A percentile compares a stretch with the other conserved stretches of the same genome.
These are phyloP conservation scores for Ambrosia trifida DNA, from an alignment of 129 eudicot species.

Conservation along the genomic window DNA sequence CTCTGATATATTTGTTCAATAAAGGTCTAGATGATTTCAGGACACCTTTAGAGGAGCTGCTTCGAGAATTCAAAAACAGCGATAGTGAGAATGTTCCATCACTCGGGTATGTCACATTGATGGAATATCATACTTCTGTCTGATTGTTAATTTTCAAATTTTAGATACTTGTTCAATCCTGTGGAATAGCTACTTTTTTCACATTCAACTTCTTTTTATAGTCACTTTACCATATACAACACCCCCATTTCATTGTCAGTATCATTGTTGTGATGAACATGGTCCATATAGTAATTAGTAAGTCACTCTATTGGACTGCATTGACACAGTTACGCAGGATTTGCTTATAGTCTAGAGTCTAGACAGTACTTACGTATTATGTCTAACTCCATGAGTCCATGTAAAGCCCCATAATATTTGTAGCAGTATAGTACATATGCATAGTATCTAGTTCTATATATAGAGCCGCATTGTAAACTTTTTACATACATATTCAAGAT, in stretches of 20 bases:
- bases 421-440: no score
- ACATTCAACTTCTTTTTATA: no score
- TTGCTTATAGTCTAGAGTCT: no score
- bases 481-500: background rate
- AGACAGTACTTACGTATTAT: no score
- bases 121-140: conserved; percentile 6
- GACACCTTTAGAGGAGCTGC: conserved; percentile 94
- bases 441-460: no score
- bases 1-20: conserved; percentile 88
- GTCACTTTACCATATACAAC: no score
- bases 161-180: conserved; percentile 14
- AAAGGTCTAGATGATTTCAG: conserved; percentile 93
- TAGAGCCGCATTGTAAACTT: background rate
- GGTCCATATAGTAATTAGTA: no score
- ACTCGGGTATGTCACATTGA: conserved; percentile 61
- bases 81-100: conserved; percentile 62
- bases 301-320: no score
- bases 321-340: no score
- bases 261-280: no score
- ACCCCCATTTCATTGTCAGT: background rate
- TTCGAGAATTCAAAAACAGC: conserved; percentile 56
- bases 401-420: no score
- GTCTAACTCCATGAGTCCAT: no score
- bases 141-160: conserved; percentile 1
- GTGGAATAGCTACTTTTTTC: background rate